phyloP scores from a whole-genome alignment of 2,329 filamentous ascomycete genomes.

The Neofusicoccum sp. region DNA sequence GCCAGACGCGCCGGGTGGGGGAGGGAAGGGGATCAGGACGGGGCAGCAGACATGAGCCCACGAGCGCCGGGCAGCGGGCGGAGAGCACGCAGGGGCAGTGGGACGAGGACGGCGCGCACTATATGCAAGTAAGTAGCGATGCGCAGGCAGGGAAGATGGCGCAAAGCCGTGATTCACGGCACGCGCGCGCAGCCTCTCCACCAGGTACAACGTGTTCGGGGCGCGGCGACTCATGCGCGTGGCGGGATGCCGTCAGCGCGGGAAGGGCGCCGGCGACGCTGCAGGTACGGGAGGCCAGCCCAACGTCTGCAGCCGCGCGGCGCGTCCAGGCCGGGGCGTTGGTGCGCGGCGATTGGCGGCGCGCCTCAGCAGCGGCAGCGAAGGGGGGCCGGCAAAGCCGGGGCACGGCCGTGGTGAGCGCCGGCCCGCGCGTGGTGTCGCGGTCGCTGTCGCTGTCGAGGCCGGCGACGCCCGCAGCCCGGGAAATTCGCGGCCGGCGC shows the following conservation, averaged over 20 bases:
- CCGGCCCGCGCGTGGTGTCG: not conserved
- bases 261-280: slow-evolving; percentile 3
- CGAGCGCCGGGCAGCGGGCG: not conserved
- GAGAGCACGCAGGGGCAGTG: not conserved
- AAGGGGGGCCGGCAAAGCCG: not conserved
- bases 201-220: slow-evolving; percentile 10
- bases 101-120: not conserved
- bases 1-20: not conserved
- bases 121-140: slow-evolving; percentile 17
- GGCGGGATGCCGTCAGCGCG: slow-evolving; percentile 7
- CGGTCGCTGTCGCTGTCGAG: no score
- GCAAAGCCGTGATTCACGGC: slow-evolving; percentile 13
- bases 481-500: no score
- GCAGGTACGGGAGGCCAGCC: slow-evolving; percentile 13
- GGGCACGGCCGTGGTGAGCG: not conserved
- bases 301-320: not conserved
- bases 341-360: not conserved
- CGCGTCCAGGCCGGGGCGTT: not conserved
- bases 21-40: not conserved
- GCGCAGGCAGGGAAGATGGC: slow-evolving; percentile 15
- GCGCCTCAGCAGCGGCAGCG: no score
- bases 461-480: no score
- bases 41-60: not conserved
- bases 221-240: not conserved
- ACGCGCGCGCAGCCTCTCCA: slow-evolving; percentile 5